Base-by-base conservation (phyloP, 192 early-diverging fungal genomes). In the Dimargaris xerosporica region DNA sequence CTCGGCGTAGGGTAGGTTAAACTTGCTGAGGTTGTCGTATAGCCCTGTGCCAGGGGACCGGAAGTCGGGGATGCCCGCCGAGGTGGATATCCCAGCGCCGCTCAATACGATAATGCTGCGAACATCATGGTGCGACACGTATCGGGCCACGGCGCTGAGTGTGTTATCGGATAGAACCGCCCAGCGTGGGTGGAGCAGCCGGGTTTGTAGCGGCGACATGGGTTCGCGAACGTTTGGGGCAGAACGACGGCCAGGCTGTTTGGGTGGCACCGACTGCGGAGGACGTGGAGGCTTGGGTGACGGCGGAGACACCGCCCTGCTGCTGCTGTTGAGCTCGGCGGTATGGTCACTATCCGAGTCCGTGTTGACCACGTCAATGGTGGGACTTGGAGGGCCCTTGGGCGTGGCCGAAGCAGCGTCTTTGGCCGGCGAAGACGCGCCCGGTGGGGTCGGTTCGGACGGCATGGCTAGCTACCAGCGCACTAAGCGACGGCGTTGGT, bases 41-140 rank as follows among this genome's bases (percentile, higher is more conserved):
- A 98, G 79, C 5, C 96, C 96, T 17, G 93, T 94, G 5, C 85
- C 87, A 21, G 90, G 85, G 3, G 90, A 85, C 55, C 96, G 78
- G 72, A 98, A 98, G 66, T 96, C 96, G 55, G 93, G 92, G 52
- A 99, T 99, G 51, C 84, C 84, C 1, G 83, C 83, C 11, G 74
- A 76, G 25, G 89, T 91, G 9, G 89, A 91, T 21, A 90, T 88
- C 9, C 93, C 93, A 7, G 93, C 93, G n/a, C 93, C 93, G 17
- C 82, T 81, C 88, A 94, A 88, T 51, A 94, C 85, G 52, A 96
- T 75, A 30, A 96, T 86, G 13, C 26, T n/a, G 34, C 54, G 54
- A n/a, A 29, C 54, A 2, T 67, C 66, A 45, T 62, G 59, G 65
- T 60, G 66, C 0, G 68, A 65, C 29, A 78, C 26, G n/a, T 71